A percentile compares a stretch with the other conserved stretches of the same genome.
Conservation (phyloP, 306 rosid species). For the Comarum palustre region DNA sequence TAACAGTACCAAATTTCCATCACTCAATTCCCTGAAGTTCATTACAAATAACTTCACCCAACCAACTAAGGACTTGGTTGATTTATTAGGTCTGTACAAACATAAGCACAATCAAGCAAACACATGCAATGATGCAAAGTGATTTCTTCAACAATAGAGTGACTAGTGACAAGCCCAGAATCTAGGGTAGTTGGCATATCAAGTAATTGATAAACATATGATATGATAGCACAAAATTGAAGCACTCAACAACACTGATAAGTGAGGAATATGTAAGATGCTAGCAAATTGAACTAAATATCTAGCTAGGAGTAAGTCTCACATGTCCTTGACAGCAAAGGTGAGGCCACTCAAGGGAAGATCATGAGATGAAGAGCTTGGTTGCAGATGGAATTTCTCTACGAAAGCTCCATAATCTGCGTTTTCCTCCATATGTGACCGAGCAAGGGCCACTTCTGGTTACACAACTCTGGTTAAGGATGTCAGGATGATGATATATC, state of each 20-base stretch:
- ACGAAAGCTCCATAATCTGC: conserved; percentile 66
- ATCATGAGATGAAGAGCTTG: conserved; percentile 35
- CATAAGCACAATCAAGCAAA: not conserved
- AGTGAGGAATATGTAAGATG: not conserved
- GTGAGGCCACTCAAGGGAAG: conserved; percentile 73
- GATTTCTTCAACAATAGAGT: not conserved
- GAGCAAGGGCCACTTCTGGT: conserved; percentile 11
- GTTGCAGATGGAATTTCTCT: conserved; percentile 61
- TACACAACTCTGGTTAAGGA: not conserved
- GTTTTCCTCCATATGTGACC: conserved; percentile 39
- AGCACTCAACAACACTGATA: not conserved
- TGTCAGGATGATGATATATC: not conserved
- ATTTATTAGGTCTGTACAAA: not conserved
- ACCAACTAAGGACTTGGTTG: not conserved
- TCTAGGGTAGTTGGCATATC: not conserved
- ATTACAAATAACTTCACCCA: not conserved
- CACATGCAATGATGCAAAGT: not conserved
- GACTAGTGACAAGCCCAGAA: not conserved
- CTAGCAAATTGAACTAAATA: not conserved
- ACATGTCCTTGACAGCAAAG: conserved; percentile 93
- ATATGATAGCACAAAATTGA: not conserved
- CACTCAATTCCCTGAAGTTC: not conserved
- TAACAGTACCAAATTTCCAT: not conserved
- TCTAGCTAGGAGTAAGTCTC: conserved; percentile 20
- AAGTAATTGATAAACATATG: not conserved